A percentile compares a stretch with the other conserved stretches of the same genome.
Conservation (phyloP, 78 protist genomes). For the Dictyostelium capitatum region DNA sequence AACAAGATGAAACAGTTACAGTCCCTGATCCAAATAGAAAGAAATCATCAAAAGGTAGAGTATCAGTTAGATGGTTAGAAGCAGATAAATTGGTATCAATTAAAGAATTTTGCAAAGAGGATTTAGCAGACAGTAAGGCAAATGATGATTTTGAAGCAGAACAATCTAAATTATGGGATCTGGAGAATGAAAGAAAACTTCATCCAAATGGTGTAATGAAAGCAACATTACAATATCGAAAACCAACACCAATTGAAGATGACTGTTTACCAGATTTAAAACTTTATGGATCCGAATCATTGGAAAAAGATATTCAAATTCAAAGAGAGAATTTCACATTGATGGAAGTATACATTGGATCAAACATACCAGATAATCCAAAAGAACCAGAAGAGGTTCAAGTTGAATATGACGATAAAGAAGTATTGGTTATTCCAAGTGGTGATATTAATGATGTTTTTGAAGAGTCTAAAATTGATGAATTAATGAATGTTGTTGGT, state of each 20-base stretch:
- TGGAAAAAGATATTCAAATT: constrained; percentile 26
- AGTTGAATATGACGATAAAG: constrained; percentile 42
- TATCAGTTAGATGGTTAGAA: constrained; percentile 49
- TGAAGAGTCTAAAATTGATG: constrained; percentile 18
- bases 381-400: constrained; percentile 37
- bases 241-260: constrained; percentile 31
- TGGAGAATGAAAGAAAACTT: constrained; percentile 17
- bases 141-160: constrained; percentile 36
- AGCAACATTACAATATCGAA: background rate
- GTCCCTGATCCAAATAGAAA: constrained; percentile 74
- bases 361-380: constrained; percentile 54
- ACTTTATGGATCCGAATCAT: constrained; percentile 12
- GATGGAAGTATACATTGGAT: constrained; percentile 18
- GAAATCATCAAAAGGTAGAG: constrained; percentile 66
- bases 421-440: constrained; percentile 24
- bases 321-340: constrained; percentile 56
- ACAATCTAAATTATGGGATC: background rate
- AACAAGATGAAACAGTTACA: background rate
- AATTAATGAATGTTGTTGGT: constrained; percentile 3
- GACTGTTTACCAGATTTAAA: background rate
- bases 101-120: constrained; percentile 48
- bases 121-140: background rate
- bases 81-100: constrained; percentile 44
- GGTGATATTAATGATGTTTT: constrained; percentile 35
- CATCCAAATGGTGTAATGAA: background rate